Percentiles rank a stretch among this genome's conserved stretches.
These are phyloP conservation scores for Hygrocybe coccinea DNA, from an alignment of 768 basidiomycete species.

Conservation along the genomic window DNA sequence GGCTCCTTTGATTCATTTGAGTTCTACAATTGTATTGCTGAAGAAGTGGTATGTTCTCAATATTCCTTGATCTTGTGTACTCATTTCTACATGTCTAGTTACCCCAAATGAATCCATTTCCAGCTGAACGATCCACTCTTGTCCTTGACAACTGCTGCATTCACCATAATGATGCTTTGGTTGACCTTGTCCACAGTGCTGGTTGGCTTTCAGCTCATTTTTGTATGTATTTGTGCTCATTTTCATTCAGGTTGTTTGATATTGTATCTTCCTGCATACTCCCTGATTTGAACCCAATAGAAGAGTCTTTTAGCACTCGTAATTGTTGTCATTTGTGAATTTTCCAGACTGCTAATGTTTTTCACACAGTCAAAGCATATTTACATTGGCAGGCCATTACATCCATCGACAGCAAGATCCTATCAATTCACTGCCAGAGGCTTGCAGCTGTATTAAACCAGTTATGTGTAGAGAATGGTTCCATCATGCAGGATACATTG, in stretches of 20 bases:
- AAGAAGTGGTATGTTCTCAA: slow-evolving; percentile 30
- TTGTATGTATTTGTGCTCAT: not conserved
- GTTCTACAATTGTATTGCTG: slow-evolving; percentile 35
- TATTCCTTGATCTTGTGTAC: too few relatives aligned
- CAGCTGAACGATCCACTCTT: slow-evolving; percentile 25
- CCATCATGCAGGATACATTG: slow-evolving; percentile 12
- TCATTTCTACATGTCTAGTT: slow-evolving; percentile 18
- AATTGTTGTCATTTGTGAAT: too few relatives aligned
- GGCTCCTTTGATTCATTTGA: slow-evolving; percentile 31
- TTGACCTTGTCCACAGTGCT: slow-evolving; percentile 21
- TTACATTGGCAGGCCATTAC: slow-evolving; percentile 16
- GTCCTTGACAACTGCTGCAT: slow-evolving; percentile 37
- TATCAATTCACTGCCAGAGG: slow-evolving; percentile 3
- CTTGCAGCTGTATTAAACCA: slow-evolving; percentile 15
- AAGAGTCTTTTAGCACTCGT: slow-evolving; percentile 28
- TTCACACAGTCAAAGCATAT: slow-evolving; percentile 24
- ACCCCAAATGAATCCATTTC: slow-evolving; percentile 34
- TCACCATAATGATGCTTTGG: slow-evolving; percentile 30
- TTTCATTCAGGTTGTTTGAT: slow-evolving; percentile 10
- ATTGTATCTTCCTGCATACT: slow-evolving; percentile 33
- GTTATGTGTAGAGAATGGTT: slow-evolving; percentile 11
- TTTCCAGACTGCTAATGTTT: not conserved
- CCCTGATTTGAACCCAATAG: slow-evolving; percentile 25
- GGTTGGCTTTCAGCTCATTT: slow-evolving; percentile 18
- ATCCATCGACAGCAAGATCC: slow-evolving; percentile 14